phyloP scores from a whole-genome alignment of 73 alveolate species.

The Tetrahymena malaccensis region DNA sequence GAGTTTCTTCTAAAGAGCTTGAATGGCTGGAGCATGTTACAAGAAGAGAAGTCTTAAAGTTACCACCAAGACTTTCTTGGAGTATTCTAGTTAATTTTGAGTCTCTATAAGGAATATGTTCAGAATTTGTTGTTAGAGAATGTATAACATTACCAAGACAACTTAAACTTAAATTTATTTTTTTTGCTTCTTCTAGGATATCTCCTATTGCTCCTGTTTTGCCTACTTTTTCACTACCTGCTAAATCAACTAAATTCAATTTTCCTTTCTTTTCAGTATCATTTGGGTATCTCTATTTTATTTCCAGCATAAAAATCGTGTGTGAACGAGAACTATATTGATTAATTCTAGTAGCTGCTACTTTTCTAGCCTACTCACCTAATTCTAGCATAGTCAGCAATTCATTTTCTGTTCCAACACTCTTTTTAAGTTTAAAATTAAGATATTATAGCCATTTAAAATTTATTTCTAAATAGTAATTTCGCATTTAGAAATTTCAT shows the following conservation, averaged over 20 bases:
- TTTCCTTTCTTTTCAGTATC: slow-evolving; percentile 74
- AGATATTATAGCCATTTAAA: no score
- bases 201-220: slow-evolving; percentile 87
- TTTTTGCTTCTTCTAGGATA: slow-evolving; percentile 89
- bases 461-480: no score
- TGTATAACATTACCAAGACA: slow-evolving; percentile 91
- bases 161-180: slow-evolving; percentile 79
- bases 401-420: slow-evolving; percentile 41
- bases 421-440: background rate
- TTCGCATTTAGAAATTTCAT: no score
- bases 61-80: slow-evolving; percentile 95
- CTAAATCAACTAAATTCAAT: slow-evolving; percentile 85
- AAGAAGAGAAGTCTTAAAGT: slow-evolving; percentile 82
- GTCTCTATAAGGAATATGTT: slow-evolving; percentile 92
- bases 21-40: slow-evolving; percentile 88
- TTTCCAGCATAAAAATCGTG: slow-evolving; percentile 55
- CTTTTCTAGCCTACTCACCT: slow-evolving; percentile 62
- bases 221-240: slow-evolving; percentile 89
- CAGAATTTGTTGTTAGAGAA: slow-evolving; percentile 65
- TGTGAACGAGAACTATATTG: slow-evolving; percentile 59
- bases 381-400: slow-evolving; percentile 43
- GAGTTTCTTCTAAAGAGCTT: slow-evolving; percentile 78
- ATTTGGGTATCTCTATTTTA: slow-evolving; percentile 49
- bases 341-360: slow-evolving; percentile 62
- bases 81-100: slow-evolving; percentile 89